phyloP scores from a whole-genome alignment of 78 protist genomes.

The Emiliania huxleyi region DNA sequence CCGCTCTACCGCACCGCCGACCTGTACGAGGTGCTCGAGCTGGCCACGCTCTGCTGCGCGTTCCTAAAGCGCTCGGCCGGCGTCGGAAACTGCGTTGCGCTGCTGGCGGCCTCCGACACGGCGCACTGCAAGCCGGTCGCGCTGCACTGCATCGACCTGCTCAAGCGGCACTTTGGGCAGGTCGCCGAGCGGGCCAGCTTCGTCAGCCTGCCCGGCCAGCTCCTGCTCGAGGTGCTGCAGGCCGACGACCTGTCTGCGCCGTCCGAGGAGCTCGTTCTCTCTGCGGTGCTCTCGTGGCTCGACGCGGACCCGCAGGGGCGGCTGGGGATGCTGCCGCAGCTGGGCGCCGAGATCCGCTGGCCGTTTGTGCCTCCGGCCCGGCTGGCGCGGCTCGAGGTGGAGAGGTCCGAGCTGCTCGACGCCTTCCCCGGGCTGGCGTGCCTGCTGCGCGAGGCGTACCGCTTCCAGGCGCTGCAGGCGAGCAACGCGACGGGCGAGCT shows the following conservation, averaged over 20 bases:
- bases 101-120: neutral
- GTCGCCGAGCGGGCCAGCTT: neutral
- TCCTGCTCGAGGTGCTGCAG: neutral
- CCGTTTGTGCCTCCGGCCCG: neutral
- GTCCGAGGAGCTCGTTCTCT: neutral
- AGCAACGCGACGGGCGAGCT: neutral
- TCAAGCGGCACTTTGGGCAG: neutral
- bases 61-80: neutral
- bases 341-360: neutral
- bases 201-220: neutral
- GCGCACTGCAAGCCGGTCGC: neutral
- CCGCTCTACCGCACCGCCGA: neutral
- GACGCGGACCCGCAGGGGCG: neutral
- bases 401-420: neutral
- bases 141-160: neutral
- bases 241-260: neutral
- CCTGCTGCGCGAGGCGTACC: neutral
- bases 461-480: neutral
- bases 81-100: neutral
- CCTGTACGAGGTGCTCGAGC: neutral
- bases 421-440: neutral
- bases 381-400: neutral
- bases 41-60: neutral
- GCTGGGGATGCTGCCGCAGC: neutral
- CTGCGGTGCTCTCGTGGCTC: neutral